phyloP scores from a whole-genome alignment of 1,284 basidiomycete genomes.

The Ganoderma leucocontextum region DNA sequence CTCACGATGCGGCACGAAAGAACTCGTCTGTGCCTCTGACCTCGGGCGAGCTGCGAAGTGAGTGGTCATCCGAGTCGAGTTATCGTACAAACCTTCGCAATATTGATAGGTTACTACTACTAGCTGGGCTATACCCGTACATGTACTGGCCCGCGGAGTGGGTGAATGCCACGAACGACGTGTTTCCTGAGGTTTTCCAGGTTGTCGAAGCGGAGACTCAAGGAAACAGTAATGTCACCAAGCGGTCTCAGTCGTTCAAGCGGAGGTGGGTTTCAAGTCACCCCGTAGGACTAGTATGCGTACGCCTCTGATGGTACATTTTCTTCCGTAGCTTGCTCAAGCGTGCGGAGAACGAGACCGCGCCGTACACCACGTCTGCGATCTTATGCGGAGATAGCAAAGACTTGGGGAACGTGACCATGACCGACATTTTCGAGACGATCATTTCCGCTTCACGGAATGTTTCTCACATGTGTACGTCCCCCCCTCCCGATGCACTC shows the following conservation, averaged over 20 bases:
- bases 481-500: not conserved
- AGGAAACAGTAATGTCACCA: slow-evolving; percentile 24
- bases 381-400: slow-evolving; percentile 33
- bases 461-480: slow-evolving; percentile 32
- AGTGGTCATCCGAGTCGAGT: not conserved
- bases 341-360: not conserved
- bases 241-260: not conserved
- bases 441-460: slow-evolving; percentile 26
- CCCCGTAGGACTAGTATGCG: not conserved
- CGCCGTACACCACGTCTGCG: slow-evolving; percentile 5
- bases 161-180: slow-evolving; percentile 10
- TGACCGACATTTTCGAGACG: slow-evolving; percentile 28
- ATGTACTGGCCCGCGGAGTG: slow-evolving; percentile 7
- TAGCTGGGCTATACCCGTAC: not conserved
- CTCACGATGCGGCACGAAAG: slow-evolving; percentile 5
- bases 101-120: not conserved
- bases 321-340: not conserved
- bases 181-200: slow-evolving; percentile 23
- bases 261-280: not conserved
- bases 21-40: slow-evolving; percentile 15
- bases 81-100: not conserved
- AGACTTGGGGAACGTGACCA: slow-evolving; percentile 20
- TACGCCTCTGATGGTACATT: not conserved
- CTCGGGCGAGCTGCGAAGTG: slow-evolving; percentile 15
- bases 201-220: slow-evolving; percentile 19